These are phyloP conservation scores for Collybia nuda DNA, from an alignment of 768 basidiomycete species.

Conservation along the genomic window DNA sequence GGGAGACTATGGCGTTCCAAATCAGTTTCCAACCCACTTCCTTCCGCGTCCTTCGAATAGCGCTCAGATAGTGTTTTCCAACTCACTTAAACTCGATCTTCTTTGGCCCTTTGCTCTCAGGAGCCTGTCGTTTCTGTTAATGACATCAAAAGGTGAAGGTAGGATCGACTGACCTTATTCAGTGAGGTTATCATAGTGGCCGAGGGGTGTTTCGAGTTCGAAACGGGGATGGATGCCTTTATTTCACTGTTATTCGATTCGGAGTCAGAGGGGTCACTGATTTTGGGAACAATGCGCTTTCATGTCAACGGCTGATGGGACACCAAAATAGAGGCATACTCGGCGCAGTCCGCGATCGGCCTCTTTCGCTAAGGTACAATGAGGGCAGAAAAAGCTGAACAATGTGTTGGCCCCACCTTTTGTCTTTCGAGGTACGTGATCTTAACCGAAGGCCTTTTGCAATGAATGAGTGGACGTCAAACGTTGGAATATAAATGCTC, in stretches of 20 bases:
- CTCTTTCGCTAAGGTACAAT: constrained; percentile 23
- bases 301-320: constrained; percentile 5
- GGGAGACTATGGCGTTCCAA: constrained; percentile 18
- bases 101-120: constrained; percentile 18
- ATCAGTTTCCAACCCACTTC: background rate
- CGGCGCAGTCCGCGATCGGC: constrained; percentile 15
- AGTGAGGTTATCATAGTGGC: too few species aligned
- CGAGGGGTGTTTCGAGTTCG: too few species aligned
- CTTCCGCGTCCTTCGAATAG: too few species aligned
- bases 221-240: too few species aligned
- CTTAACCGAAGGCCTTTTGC: constrained; percentile 20
- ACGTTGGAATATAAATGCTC: background rate
- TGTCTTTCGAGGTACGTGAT: constrained; percentile 32
- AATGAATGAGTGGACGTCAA: constrained; percentile 3
- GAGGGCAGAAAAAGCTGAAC: background rate
- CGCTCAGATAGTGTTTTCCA: background rate
- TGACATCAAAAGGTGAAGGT: background rate
- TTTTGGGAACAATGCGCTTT: background rate
- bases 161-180: constrained; percentile 4
- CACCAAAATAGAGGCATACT: constrained; percentile 11
- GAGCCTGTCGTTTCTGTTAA: constrained; percentile 12
- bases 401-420: constrained; percentile 25
- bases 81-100: constrained; percentile 23
- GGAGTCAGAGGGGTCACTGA: constrained; percentile 11
- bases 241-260: background rate